Percentiles rank a stretch among this genome's conserved stretches.
These are phyloP conservation scores for Ogataea degrootiae DNA, from an alignment of 805 yeast species.

Conservation along the genomic window DNA sequence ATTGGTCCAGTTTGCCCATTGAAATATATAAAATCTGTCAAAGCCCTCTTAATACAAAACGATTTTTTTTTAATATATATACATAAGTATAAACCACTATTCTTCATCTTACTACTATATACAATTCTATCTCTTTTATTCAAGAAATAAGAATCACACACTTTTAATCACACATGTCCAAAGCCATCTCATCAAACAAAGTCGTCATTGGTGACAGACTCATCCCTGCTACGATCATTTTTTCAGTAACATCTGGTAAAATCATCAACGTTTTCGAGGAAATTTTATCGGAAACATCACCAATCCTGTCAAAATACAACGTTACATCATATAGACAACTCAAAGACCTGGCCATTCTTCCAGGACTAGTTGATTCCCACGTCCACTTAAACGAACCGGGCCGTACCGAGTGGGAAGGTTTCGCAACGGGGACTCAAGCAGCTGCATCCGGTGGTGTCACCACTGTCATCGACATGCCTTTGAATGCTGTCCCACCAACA, in stretches of 20 bases:
- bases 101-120: not conserved
- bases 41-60: no score
- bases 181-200: constrained; percentile 56
- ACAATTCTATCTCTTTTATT: no score
- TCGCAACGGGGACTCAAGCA: constrained; percentile 91
- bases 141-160: not conserved
- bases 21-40: no score
- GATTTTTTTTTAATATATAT: not conserved
- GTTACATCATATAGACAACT: constrained; percentile 45
- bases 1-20: no score
- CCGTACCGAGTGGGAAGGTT: constrained; percentile 98
- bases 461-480: constrained; percentile 92
- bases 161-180: constrained; percentile 36
- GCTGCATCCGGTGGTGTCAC: constrained; percentile 97
- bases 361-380: constrained; percentile 91
- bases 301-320: constrained; percentile 37
- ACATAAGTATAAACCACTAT: not conserved
- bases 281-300: constrained; percentile 36
- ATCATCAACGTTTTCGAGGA: constrained; percentile 48
- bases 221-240: constrained; percentile 61
- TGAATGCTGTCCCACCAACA: constrained; percentile 94
- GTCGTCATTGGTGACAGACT: constrained; percentile 48
- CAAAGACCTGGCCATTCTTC: constrained; percentile 64
- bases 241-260: constrained; percentile 51
- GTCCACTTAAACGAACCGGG: constrained; percentile 97